Evolutionary conservation across 2,329 filamentous ascomycete genomes (phyloP), one percentile per base, ranked within the genome.

Genomic region (Fusarium dlaminii): DNA sequence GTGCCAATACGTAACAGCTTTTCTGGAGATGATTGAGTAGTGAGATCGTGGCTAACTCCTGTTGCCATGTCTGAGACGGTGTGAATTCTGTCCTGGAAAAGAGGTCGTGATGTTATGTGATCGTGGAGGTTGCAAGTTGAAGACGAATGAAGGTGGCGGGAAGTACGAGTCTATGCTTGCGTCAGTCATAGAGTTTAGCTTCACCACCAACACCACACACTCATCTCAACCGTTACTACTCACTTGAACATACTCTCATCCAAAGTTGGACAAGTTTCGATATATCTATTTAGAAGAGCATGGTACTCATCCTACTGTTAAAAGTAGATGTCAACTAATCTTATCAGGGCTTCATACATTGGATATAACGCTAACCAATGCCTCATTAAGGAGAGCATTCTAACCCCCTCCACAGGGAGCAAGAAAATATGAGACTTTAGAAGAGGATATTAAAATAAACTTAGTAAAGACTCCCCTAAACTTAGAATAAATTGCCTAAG

Each of bases 1-100:
- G 62, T 63, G 3, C 66, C 62, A 8, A 74, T 73, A 40, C 59
- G 65, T 17, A 54, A 37, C 3, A 68, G 36, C 60, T 84, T 78
- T 24, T 42, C 30, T 14, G 10, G 4, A 15, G 55, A 59, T 3
- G 39, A 40, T 7, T 49, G n/a, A 5, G 36, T 63, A 7, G 45
- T 56, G 9, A 67, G 49, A 27, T 73, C 58, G 37, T 37, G 48
- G n/a, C 40, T 54, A 15, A 58, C 22, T 27, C 27, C 36, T 36
- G 27, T 48, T 9, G 24, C 29, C 62, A 66, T 68, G 8, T 51
- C 36, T 34, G 5, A n/a, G 18, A 1, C 24, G 22, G 9, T 42
- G 29, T 20, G 18, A 12, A 17, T 8, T 12, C 8, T 37, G 11
- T 18, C 3, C 15, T 7, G 4, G 11, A 12, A 14, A 29, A 29